Conservation (phyloP, 768 basidiomycete genomes). For the Leucocoprinus birnbaumii region DNA sequence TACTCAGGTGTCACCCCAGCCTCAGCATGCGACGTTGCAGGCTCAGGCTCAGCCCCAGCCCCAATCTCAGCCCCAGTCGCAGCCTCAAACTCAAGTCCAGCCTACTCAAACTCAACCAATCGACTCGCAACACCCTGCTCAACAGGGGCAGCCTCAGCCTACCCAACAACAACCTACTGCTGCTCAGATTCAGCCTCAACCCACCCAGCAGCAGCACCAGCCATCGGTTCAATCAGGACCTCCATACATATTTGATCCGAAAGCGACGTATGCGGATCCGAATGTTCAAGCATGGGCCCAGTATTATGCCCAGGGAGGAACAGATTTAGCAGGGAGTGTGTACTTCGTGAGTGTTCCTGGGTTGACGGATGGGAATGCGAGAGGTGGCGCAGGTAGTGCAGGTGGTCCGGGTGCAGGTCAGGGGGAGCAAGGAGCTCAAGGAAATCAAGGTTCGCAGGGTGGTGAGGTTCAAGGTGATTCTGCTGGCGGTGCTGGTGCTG, state of each 20-base stretch:
- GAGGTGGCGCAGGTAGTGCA: too few relatives aligned
- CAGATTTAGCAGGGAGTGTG: slow-evolving; percentile 68
- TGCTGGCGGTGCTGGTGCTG: too few relatives aligned
- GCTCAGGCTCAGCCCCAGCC: slow-evolving; percentile 10
- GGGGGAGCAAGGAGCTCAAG: too few relatives aligned
- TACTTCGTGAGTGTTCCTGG: slow-evolving; percentile 83
- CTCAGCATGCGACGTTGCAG: too few relatives aligned
- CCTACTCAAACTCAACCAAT: neutral
- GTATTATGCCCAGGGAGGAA: slow-evolving; percentile 81
- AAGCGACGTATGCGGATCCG: slow-evolving; percentile 66
- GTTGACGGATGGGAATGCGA: slow-evolving; percentile 43
- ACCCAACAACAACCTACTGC: slow-evolving; percentile 2
- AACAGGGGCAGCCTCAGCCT: slow-evolving; percentile 3
- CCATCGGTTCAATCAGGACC: slow-evolving; percentile 31
- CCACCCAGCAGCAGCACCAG: slow-evolving; percentile 17
- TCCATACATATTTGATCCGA: slow-evolving; percentile 61
- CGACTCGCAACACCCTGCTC: too few relatives aligned
- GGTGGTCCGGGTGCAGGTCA: too few relatives aligned
- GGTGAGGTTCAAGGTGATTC: too few relatives aligned
- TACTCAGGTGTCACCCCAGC: too few relatives aligned
- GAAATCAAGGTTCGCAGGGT: too few relatives aligned
- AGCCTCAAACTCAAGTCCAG: neutral
- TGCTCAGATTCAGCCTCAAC: neutral
- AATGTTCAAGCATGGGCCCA: slow-evolving; percentile 87
- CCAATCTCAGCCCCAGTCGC: slow-evolving; percentile 15